phyloP scores from a whole-genome alignment of 73 alveolate species.

The Effrenium voratum region DNA sequence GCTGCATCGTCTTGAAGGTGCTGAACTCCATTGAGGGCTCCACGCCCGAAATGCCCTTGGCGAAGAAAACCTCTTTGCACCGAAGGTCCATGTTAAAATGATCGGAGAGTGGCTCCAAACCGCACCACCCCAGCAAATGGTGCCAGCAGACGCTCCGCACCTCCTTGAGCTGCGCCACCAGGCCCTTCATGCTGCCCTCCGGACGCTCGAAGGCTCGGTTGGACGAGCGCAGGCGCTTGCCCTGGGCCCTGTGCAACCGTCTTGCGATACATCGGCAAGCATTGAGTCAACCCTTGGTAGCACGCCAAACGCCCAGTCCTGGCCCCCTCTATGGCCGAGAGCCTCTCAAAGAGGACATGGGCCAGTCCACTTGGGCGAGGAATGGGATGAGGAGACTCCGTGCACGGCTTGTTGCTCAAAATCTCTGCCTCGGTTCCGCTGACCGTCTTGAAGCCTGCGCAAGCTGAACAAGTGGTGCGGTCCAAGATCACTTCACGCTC shows the following conservation, averaged over 20 bases:
- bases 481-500: constrained; percentile 26
- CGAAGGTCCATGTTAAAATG: background rate
- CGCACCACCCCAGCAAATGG: constrained; percentile 36
- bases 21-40: constrained; percentile 55
- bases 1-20: constrained; percentile 25
- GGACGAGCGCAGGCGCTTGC: too few species aligned
- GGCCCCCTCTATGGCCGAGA: background rate
- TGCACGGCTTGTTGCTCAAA: constrained; percentile 14
- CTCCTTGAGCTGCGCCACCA: constrained; percentile 19
- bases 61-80: background rate
- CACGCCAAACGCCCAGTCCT: too few species aligned
- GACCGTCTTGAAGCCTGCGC: too few species aligned
- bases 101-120: constrained; percentile 40
- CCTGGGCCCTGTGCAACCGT: too few species aligned
- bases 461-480: background rate
- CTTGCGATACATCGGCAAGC: constrained; percentile 34
- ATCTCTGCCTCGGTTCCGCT: too few species aligned
- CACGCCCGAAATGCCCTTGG: constrained; percentile 13
- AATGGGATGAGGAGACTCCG: background rate
- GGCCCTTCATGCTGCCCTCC: background rate
- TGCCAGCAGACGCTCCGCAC: constrained; percentile 38
- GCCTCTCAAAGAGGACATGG: constrained; percentile 24
- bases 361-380: constrained; percentile 19
- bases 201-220: constrained; percentile 2
- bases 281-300: constrained; percentile 11